Percentiles rank a stretch among this genome's conserved stretches.
phyloP scores from a whole-genome alignment of 2,329 filamentous ascomycete species.

The Ophiocordyceps camponoti-leonardi region DNA sequence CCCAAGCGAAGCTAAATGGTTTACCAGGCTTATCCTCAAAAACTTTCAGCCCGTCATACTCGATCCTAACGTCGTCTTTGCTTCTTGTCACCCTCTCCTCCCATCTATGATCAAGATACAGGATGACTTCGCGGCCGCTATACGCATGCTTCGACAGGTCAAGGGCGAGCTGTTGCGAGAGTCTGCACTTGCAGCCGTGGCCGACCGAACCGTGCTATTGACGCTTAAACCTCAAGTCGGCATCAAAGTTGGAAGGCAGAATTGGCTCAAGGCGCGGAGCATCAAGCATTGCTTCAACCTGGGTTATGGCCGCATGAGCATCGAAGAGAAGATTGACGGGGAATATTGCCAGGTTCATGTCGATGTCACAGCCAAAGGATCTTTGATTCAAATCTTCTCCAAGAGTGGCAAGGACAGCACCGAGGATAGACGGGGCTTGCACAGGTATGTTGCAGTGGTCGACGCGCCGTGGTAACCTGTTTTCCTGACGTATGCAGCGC shows the following conservation, averaged over 20 bases:
- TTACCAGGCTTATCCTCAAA: constrained; percentile 66
- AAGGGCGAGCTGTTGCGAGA: constrained; percentile 8
- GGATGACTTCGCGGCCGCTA: constrained; percentile 45
- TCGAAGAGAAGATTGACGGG: constrained; percentile 72
- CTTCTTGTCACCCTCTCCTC: constrained; percentile 49
- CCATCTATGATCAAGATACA: constrained; percentile 55
- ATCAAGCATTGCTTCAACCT: constrained; percentile 61
- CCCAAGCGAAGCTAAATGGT: constrained; percentile 68
- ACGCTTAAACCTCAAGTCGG: constrained; percentile 35
- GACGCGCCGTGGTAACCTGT: not conserved
- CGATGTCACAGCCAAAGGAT: constrained; percentile 36
- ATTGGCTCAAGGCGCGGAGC: constrained; percentile 48
- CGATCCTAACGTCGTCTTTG: constrained; percentile 36
- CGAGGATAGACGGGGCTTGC: constrained; percentile 43
- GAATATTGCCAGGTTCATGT: constrained; percentile 86
- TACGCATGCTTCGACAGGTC: constrained; percentile 29
- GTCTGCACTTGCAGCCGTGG: not conserved
- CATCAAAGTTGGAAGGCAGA: constrained; percentile 45
- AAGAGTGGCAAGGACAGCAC: constrained; percentile 89
- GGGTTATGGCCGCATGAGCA: constrained; percentile 43
- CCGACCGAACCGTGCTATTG: constrained; percentile 8
- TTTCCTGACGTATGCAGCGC: constrained; percentile 16
- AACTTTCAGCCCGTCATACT: constrained; percentile 51
- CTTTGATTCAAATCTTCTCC: constrained; percentile 65
- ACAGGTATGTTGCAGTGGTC: constrained; percentile 21